phyloP scores from a whole-genome alignment of 306 rosid species.

The Herpetospermum pedunculosum region DNA sequence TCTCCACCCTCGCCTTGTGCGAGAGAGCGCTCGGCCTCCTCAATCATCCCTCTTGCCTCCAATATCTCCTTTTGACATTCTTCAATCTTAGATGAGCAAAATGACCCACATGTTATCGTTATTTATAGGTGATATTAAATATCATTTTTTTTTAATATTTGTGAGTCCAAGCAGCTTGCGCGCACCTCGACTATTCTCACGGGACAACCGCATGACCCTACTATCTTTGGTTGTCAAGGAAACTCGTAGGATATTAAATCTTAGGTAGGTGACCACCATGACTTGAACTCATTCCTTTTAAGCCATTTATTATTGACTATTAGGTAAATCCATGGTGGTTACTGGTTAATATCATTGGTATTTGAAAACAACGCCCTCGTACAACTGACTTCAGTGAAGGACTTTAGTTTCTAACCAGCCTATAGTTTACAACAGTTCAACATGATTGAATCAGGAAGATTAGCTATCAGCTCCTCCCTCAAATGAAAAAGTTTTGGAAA shows the following conservation, averaged over 20 bases:
- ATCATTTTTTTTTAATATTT: no score
- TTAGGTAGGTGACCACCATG: no score
- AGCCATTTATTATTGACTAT: no score
- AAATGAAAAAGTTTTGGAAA: background rate
- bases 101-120: background rate
- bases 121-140: background rate
- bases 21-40: constrained; percentile 62
- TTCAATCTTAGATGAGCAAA: constrained; percentile 34
- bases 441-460: background rate
- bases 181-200: no score
- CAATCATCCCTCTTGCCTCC: constrained; percentile 61
- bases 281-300: no score
- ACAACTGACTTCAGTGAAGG: background rate
- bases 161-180: no score
- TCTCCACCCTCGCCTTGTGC: constrained; percentile 17
- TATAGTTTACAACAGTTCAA: background rate
- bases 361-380: background rate
- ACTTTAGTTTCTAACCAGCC: background rate
- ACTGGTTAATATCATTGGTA: background rate
- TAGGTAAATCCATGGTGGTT: no score
- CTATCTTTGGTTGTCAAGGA: no score
- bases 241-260: no score
- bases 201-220: no score
- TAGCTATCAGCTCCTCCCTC: background rate
- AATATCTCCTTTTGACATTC: constrained; percentile 71